Base-by-base conservation (phyloP, 139 green algal species). In the Chlorella sp. region DNA sequence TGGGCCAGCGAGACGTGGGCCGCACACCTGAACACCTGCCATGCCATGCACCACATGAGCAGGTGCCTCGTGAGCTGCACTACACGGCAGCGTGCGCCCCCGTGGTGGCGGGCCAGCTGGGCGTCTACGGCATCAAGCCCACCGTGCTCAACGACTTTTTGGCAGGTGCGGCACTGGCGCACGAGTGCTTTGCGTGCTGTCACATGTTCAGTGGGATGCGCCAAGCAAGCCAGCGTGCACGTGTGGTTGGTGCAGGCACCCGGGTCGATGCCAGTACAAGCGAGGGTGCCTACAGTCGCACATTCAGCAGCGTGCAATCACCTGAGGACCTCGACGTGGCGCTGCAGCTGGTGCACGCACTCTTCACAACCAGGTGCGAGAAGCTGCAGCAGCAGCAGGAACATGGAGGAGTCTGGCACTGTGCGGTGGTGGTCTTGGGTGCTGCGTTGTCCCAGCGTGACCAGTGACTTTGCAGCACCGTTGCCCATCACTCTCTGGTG, bases 341-440 rank as follows among this genome's bases (percentile, higher is more conserved):
- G 1, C 27, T 96, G 55, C 88, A 94, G 88, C 85, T 96, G n/a
- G 63, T 94, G 14, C 83, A 96, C 86, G 70, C 83, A 78, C 83
- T 95, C 24, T 90, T 95, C 77, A 88, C 68, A 23, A 82, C 75
- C 1, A 42, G 69, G 80, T 82, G 42, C 59, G 74, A 62, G 36
- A 55, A 24, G 42, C n/a, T n/a, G n/a, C n/a, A n/a, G n/a, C n/a
- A n/a, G n/a, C n/a, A n/a, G n/a, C n/a, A n/a, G n/a, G n/a, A n/a
- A n/a, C n/a, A n/a, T n/a, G n/a, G n/a, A n/a, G n/a, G n/a, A n/a
- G n/a, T n/a, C n/a, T n/a, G n/a, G n/a, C n/a, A n/a, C n/a, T n/a
- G n/a, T n/a, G n/a, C n/a, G n/a, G n/a, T n/a, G n/a, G n/a, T n/a
- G n/a, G n/a, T n/a, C n/a, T n/a, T n/a, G n/a, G n/a, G n/a, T n/a